phyloP scores from a whole-genome alignment of 2,329 filamentous ascomycete species.

The Lizonia empirigonia region DNA sequence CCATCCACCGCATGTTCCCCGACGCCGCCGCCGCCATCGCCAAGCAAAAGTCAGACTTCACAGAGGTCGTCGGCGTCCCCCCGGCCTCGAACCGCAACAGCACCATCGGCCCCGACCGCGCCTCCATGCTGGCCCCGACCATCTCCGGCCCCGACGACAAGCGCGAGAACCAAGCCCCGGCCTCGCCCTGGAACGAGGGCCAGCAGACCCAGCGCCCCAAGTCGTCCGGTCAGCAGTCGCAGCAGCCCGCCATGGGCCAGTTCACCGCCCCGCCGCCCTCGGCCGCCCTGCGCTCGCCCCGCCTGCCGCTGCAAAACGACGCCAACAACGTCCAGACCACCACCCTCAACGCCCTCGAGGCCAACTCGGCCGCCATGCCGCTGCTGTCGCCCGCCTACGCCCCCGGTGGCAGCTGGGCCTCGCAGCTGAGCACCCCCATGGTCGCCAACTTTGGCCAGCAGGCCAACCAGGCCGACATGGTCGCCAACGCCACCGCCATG shows the following conservation, averaged over 20 bases:
- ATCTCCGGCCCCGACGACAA: conserved; percentile 73
- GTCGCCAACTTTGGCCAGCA: conserved; percentile 76
- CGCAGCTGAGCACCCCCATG: conserved; percentile 98
- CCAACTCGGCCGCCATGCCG: conserved; percentile 72
- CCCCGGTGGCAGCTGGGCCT: conserved; percentile 93
- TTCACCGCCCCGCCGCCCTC: conserved; percentile 79
- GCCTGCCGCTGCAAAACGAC: conserved; percentile 69
- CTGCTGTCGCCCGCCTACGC: conserved; percentile 79
- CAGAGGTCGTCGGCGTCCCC: conserved; percentile 88
- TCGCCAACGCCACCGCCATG: conserved; percentile 98
- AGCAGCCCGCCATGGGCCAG: conserved; percentile 77
- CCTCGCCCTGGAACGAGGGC: conserved; percentile 78
- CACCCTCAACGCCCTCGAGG: conserved; percentile 75
- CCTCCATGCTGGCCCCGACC: conserved; percentile 74
- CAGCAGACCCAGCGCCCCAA: conserved; percentile 67
- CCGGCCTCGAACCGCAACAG: conserved; percentile 95
- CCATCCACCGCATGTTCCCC: conserved; percentile 98
- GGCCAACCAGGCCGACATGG: conserved; percentile 87
- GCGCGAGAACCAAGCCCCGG: conserved; percentile 66
- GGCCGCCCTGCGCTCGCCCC: conserved; percentile 79
- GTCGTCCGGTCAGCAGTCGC: conserved; percentile 70
- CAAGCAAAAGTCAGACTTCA: conserved; percentile 96
- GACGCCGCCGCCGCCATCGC: conserved; percentile 98
- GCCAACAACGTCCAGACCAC: conserved; percentile 79
- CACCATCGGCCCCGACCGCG: conserved; percentile 76